Conservation (phyloP, 768 basidiomycete genomes). For the Cystobasidium tubakii region DNA sequence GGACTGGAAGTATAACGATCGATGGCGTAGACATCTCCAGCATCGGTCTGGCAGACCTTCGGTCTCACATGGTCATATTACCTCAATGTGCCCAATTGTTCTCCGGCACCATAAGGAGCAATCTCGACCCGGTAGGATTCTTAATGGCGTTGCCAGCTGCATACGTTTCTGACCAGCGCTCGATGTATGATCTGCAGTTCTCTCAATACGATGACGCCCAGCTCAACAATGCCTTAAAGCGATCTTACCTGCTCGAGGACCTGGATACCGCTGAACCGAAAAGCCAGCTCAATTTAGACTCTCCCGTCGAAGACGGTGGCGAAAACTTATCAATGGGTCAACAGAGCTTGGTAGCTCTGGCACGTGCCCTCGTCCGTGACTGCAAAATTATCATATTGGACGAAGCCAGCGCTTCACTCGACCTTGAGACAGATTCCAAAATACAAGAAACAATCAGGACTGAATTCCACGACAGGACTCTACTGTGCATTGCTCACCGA, state of each 20-base stretch:
- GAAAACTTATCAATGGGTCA: conserved; percentile 46
- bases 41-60: conserved; percentile 56
- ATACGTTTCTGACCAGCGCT: too few species aligned
- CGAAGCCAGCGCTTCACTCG: conserved; percentile 46
- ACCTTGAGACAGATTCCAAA: conserved; percentile 47
- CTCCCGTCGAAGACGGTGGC: conserved; percentile 77
- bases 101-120: conserved; percentile 33
- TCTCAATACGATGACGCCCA: conserved; percentile 69
- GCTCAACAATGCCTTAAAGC: conserved; percentile 82
- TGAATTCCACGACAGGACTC: conserved; percentile 64
- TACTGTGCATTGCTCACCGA: conserved; percentile 58
- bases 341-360: neutral
- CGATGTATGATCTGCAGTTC: conserved; percentile 51
- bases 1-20: conserved; percentile 48
- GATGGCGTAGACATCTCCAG: conserved; percentile 51
- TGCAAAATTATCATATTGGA: conserved; percentile 46
- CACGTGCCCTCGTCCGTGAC: conserved; percentile 41
- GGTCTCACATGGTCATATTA: conserved; percentile 37
- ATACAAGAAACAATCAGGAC: conserved; percentile 70
- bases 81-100: conserved; percentile 26
- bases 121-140: conserved; percentile 35
- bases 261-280: conserved; percentile 43
- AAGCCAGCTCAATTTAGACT: conserved; percentile 71
- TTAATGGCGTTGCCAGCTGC: too few species aligned
- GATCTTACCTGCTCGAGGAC: conserved; percentile 71